Conservation (phyloP, 768 basidiomycete genomes). For the Tricholoma saponaceum region DNA sequence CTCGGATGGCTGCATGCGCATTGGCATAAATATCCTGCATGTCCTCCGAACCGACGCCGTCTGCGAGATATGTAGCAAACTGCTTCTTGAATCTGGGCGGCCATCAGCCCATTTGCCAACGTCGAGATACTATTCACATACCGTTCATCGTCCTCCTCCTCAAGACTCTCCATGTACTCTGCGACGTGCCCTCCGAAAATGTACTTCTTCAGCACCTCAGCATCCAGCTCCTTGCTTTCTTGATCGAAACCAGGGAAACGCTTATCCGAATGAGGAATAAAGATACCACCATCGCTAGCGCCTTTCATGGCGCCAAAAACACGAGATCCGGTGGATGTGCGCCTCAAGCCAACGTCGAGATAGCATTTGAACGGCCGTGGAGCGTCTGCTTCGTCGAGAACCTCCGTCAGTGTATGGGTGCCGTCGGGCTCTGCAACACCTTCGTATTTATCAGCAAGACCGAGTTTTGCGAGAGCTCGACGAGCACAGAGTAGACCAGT, state of each 20-base stretch:
- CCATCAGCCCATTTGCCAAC: background rate
- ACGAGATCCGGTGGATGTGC: conserved; percentile 96
- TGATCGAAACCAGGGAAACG: conserved; percentile 98
- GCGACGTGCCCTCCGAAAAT: conserved; percentile 97
- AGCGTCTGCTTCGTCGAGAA: conserved; percentile 85
- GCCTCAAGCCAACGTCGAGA: conserved; percentile 97
- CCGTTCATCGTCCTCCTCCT: conserved; percentile 99
- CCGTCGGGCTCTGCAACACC: conserved; percentile 92
- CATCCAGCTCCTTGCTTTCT: conserved; percentile 89
- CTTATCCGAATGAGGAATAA: conserved; percentile 95
- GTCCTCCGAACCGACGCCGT: conserved; percentile 93
- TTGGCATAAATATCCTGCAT: conserved; percentile 94
- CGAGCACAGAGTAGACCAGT: conserved; percentile 95
- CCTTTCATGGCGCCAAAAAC: conserved; percentile 99
- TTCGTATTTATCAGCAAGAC: conserved; percentile 96
- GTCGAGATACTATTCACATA: conserved; percentile 23
- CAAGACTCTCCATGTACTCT: conserved; percentile 98
- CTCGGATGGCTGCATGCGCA: conserved; percentile 94
- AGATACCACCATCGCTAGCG: conserved; percentile 95
- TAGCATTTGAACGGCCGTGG: conserved; percentile 99
- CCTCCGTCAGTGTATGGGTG: conserved; percentile 75
- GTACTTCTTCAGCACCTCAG: conserved; percentile 95
- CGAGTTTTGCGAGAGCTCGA: conserved; percentile 91
- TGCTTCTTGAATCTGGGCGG: conserved; percentile 90
- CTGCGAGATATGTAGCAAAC: conserved; percentile 92